phyloP scores from a whole-genome alignment of 164 flowering plant species.

The Chimonanthus praecox region DNA sequence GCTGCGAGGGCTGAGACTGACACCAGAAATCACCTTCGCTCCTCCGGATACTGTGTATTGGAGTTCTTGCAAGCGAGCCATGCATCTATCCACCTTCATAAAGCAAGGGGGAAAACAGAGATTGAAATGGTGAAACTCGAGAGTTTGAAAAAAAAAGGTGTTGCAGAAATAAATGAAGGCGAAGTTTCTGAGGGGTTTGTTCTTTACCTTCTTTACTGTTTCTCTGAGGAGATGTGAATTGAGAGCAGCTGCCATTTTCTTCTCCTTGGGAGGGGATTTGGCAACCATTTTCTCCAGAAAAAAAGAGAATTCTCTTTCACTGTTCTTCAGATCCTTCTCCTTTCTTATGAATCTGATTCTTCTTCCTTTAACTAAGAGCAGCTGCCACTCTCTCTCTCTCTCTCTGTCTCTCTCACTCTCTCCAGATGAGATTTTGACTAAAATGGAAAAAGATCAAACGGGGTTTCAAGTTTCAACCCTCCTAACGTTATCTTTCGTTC shows the following conservation, averaged over 20 bases:
- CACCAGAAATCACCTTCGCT: slow-evolving; percentile 53
- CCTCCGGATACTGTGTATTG: slow-evolving; percentile 85
- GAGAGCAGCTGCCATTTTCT: slow-evolving; percentile 55
- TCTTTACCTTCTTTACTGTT: slow-evolving; percentile 65
- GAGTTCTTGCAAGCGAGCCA: slow-evolving; percentile 86
- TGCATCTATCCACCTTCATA: slow-evolving; percentile 77
- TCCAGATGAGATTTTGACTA: slow-evolving; percentile 4
- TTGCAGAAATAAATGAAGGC: not conserved
- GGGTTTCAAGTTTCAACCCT: slow-evolving; percentile 5
- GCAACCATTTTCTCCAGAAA: slow-evolving; percentile 59
- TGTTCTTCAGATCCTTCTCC: not conserved
- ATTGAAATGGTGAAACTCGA: not conserved
- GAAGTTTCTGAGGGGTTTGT: not conserved
- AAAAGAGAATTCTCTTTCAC: not conserved
- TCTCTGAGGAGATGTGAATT: slow-evolving; percentile 71
- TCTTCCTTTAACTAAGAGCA: not conserved
- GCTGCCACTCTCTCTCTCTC: slow-evolving; percentile 8
- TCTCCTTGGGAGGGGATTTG: slow-evolving; percentile 72
- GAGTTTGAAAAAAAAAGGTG: no score
- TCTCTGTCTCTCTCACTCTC: slow-evolving; percentile 3
- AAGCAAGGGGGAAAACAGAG: slow-evolving; percentile 6
- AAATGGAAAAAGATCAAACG: not conserved
- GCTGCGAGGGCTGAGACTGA: slow-evolving; percentile 71
- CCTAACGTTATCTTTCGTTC: slow-evolving; percentile 19
- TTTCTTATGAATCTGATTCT: not conserved